These are phyloP conservation scores for Boletus rex-veris DNA, from an alignment of 768 basidiomycete species.

Conservation along the genomic window DNA sequence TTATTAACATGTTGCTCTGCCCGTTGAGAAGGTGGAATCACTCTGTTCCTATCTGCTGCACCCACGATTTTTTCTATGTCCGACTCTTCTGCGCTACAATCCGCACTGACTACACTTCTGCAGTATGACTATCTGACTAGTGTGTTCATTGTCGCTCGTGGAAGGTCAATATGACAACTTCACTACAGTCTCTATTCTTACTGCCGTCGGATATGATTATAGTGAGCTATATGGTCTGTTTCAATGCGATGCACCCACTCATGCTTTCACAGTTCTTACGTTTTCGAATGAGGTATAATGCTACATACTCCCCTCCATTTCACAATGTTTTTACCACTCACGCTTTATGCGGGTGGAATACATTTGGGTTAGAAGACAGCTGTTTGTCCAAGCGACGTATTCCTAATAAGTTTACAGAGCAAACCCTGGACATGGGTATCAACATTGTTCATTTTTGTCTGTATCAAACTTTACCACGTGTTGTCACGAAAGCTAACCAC, in stretches of 20 bases:
- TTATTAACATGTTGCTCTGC: too few relatives aligned
- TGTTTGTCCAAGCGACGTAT: background rate
- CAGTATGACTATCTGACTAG: background rate
- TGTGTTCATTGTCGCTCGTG: background rate
- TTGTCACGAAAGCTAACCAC: background rate
- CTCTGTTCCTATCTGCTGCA: too few relatives aligned
- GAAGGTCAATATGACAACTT: background rate
- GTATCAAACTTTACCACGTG: background rate
- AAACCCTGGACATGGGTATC: constrained; percentile 12
- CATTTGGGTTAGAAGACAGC: background rate
- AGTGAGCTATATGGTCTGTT: background rate
- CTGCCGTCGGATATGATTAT: background rate
- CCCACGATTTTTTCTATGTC: too few relatives aligned
- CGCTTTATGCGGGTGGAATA: background rate
- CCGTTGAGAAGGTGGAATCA: too few relatives aligned
- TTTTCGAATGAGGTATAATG: background rate
- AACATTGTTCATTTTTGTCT: constrained; percentile 3
- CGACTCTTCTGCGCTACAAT: background rate
- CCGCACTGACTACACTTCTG: background rate
- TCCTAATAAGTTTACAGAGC: background rate
- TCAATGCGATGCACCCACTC: background rate
- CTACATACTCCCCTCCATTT: background rate
- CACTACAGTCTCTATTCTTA: background rate
- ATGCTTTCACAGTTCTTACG: background rate
- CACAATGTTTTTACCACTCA: too few relatives aligned